Conservation (phyloP, 2,329 filamentous ascomycete genomes). For the Nothopassalora personata region DNA sequence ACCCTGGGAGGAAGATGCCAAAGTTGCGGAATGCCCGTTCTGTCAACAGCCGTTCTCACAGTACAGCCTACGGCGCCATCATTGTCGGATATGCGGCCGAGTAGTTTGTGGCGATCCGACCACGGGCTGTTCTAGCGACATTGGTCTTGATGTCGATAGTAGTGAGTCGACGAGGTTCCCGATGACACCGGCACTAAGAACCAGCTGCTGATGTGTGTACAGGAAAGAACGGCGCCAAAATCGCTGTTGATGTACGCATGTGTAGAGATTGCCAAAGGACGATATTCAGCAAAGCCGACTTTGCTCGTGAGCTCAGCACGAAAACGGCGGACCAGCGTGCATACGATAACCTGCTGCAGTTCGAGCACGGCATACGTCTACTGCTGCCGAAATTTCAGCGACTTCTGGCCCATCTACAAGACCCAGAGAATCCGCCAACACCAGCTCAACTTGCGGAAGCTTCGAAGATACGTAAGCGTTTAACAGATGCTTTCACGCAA, state of each 20-base stretch:
- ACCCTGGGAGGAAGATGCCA: constrained; percentile 87
- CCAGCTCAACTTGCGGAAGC: constrained; percentile 74
- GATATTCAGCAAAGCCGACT: constrained; percentile 70
- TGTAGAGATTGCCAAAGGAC: constrained; percentile 80
- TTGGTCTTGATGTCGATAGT: constrained; percentile 71
- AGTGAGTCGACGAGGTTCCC: constrained; percentile 40
- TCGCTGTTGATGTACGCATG: constrained; percentile 80
- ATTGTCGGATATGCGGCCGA: constrained; percentile 87
- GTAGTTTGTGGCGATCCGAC: constrained; percentile 86
- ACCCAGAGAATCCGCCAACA: constrained; percentile 60
- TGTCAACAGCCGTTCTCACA: constrained; percentile 93
- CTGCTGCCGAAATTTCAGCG: constrained; percentile 81
- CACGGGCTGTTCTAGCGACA: constrained; percentile 78
- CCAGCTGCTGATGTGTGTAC: constrained; percentile 32
- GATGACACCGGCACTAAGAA: constrained; percentile 24
- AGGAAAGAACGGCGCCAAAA: constrained; percentile 45
- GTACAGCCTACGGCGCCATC: constrained; percentile 88
- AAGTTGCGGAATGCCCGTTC: constrained; percentile 77
- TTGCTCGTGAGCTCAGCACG: constrained; percentile 61
- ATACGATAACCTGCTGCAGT: constrained; percentile 79
- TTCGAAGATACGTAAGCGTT: constrained; percentile 78
- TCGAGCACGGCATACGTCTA: constrained; percentile 77
- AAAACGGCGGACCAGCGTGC: constrained; percentile 71
- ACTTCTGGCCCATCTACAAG: constrained; percentile 66
- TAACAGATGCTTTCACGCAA: constrained; percentile 84